Percentiles rank a stretch among this genome's conserved stretches.
Conservation (phyloP, 164 flowering plant genomes). For the Chimonanthus praecox region DNA sequence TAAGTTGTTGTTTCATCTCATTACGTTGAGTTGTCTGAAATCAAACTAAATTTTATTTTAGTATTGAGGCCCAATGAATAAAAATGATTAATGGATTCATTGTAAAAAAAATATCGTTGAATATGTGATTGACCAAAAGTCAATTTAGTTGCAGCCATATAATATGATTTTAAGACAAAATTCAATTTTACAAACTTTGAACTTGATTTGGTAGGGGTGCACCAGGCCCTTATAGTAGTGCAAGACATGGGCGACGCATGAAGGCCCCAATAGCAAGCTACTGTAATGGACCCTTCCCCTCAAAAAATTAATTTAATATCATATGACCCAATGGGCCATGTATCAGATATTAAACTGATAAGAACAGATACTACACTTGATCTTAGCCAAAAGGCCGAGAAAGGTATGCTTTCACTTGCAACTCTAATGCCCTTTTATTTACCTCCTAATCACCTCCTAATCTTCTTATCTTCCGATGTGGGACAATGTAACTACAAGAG, state of each 20-base stretch:
- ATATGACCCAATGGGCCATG: neutral
- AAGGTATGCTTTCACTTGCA: neutral
- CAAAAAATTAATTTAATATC: conserved; percentile 7
- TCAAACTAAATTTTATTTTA: no score
- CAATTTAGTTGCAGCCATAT: no score
- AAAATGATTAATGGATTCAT: no score
- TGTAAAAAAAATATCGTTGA: no score
- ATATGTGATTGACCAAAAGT: no score
- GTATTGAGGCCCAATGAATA: no score
- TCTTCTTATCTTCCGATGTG: neutral
- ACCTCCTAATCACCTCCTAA: neutral
- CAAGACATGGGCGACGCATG: neutral
- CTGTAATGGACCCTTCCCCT: neutral
- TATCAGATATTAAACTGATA: neutral
- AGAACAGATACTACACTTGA: neutral
- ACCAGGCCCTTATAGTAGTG: conserved; percentile 5
- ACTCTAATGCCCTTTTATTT: neutral
- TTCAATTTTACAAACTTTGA: no score
- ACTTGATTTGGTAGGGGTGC: neutral
- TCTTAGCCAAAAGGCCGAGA: neutral
- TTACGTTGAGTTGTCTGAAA: no score
- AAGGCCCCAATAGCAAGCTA: conserved; percentile 8
- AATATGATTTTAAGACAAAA: no score
- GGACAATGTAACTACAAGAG: neutral
- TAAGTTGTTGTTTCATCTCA: no score